These are phyloP conservation scores for Perkinsela sp. DNA, from an alignment of 208 protist species.

Conservation along the genomic window DNA sequence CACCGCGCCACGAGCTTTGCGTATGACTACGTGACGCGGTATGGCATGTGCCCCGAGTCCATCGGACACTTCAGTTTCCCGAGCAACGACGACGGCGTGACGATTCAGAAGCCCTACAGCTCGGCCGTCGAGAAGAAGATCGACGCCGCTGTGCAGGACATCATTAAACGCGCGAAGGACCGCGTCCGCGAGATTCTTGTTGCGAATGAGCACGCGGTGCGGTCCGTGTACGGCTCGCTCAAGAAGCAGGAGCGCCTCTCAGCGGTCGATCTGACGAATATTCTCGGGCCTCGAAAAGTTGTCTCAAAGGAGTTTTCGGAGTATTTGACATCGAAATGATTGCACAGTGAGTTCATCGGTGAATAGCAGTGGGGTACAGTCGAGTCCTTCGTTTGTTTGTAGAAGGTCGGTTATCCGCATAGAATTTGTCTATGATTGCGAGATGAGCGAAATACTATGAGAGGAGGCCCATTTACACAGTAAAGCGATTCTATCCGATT, in stretches of 20 bases:
- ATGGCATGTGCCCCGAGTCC: conserved; percentile 43
- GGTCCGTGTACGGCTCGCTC: conserved; percentile 28
- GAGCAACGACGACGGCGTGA: conserved; percentile 12
- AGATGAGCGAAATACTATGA: no score
- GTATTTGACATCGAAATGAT: conserved; percentile 12
- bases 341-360: no score
- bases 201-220: conserved; percentile 19
- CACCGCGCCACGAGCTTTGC: conserved; percentile 56
- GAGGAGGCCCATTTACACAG: no score
- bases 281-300: conserved; percentile 25
- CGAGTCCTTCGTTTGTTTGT: no score
- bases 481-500: no score
- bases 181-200: conserved; percentile 21
- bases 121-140: conserved; percentile 65
- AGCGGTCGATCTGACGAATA: conserved; percentile 33
- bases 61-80: conserved; percentile 55
- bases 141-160: conserved; percentile 43
- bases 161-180: conserved; percentile 35
- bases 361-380: no score
- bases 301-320: conserved; percentile 38
- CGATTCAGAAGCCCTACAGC: conserved; percentile 74
- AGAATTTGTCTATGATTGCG: no score
- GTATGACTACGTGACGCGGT: conserved; percentile 30
- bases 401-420: no score
- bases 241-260: conserved; percentile 45